These are phyloP conservation scores for Metarhizium humberi DNA, from an alignment of 2,329 filamentous ascomycete species.

Conservation along the genomic window DNA sequence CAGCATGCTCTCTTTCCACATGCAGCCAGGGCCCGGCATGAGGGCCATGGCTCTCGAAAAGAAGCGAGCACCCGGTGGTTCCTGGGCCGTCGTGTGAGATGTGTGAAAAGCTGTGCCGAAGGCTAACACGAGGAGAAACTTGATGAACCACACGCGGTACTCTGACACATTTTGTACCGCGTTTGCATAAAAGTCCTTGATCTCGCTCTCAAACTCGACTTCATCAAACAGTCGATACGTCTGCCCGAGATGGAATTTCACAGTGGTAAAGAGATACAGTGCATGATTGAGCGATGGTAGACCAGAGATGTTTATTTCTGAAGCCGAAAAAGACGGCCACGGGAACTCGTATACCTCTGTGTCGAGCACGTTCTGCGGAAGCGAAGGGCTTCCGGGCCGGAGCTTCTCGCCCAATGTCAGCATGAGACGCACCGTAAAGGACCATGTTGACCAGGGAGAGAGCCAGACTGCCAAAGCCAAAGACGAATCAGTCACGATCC, in stretches of 20 bases:
- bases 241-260: not conserved
- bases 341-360: not conserved
- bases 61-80: slow-evolving; percentile 21
- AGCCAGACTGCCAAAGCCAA: not conserved
- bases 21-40: slow-evolving; percentile 22
- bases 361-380: not conserved
- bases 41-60: slow-evolving; percentile 25
- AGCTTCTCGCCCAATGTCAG: not conserved
- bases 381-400: not conserved
- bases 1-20: slow-evolving; percentile 28
- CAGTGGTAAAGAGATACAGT: not conserved
- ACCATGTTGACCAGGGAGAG: not conserved
- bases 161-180: slow-evolving; percentile 11
- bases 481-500: no score
- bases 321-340: not conserved
- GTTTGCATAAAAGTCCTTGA: slow-evolving; percentile 13
- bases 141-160: slow-evolving; percentile 35
- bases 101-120: slow-evolving; percentile 19
- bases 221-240: not conserved
- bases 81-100: slow-evolving; percentile 10
- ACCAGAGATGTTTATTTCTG: not conserved
- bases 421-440: not conserved
- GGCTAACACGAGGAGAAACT: slow-evolving; percentile 40
- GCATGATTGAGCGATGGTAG: not conserved
- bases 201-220: not conserved